Evolutionary conservation across 768 basidiomycete species (phyloP).

Genomic region (Suillus spraguei): DNA sequence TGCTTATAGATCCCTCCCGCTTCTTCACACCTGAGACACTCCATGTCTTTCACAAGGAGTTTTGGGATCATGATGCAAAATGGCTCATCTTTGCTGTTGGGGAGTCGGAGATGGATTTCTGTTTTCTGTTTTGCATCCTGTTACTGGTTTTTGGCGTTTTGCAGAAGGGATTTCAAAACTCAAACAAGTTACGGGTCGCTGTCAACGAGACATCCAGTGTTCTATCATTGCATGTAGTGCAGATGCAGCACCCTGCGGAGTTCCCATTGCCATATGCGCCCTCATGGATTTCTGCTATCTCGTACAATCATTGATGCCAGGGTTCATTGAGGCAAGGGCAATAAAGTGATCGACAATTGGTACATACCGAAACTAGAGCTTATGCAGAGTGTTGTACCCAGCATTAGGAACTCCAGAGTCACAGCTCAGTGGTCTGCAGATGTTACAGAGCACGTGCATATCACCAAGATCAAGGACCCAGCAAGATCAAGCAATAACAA

Average conservation of each 20-base stretch:
- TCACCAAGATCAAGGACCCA: conserved; percentile 35
- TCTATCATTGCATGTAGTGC: conserved; percentile 38
- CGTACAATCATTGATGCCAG: conserved; percentile 35
- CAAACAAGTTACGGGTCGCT: conserved; percentile 42
- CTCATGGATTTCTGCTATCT: conserved; percentile 41
- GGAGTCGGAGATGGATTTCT: conserved; percentile 36
- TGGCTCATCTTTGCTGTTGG: conserved; percentile 40
- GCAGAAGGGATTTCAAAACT: conserved; percentile 40
- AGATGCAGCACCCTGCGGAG: conserved; percentile 28
- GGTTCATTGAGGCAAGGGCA: conserved; percentile 28
- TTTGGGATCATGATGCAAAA: conserved; percentile 41
- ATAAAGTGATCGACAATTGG: conserved; percentile 33
- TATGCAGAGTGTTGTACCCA: conserved; percentile 34
- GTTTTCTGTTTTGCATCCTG: conserved; percentile 38
- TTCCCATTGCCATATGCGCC: conserved; percentile 35
- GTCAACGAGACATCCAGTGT: conserved; percentile 38
- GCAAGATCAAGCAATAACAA: conserved; percentile 33
- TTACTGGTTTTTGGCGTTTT: conserved; percentile 38
- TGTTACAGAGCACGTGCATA: conserved; percentile 38
- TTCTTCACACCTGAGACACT: conserved; percentile 41
- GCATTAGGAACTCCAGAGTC: conserved; percentile 32
- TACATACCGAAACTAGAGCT: conserved; percentile 46
- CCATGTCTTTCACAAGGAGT: conserved; percentile 41
- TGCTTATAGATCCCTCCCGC: conserved; percentile 31
- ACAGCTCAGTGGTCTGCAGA: conserved; percentile 39